Base-by-base conservation (phyloP, 176 grass and related monocot genomes). In the Ananas comosus region DNA sequence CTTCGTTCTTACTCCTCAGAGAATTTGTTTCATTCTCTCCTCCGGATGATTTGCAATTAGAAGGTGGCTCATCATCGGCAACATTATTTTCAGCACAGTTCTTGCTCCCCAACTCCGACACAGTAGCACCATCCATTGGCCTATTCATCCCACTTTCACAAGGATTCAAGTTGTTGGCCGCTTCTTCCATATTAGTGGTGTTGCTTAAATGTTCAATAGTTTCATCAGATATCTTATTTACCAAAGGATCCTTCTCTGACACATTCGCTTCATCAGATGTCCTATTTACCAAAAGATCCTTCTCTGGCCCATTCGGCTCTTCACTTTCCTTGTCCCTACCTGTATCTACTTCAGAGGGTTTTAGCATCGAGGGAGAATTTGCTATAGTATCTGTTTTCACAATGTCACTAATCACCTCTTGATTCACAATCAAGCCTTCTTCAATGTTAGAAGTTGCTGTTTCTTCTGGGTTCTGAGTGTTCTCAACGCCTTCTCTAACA, bases 51-150 rank as follows among this genome's bases (percentile, higher is more conserved):
- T 69, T 66, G 57, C 5, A 53, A 12, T 85, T 77, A 22, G 56
- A 19, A 7, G 24, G 63, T 58, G 70, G 23, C 65, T 65, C 80
- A 12, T 57, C 81, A 13, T 61, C 2, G 4, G 48, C 48, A 54
- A 69, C 65, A 65, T 58, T 89, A 51, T 80, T 83, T 75, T 72
- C 74, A 13, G 50, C 65, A 13, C 67, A 64, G 65, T 64, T 72
- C 27, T 66, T 49, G 9, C 64, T 86, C 58, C 72, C 52, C 50
- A 72, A 70, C 70, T 80, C 74, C 24, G 72, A 74, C 27, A 73
- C 70, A 28, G 61, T 68, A 70, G 76, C 75, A 51, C 24, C 52
- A 64, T 78, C 70, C 51, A 70, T 79, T 28, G 7, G 23, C 11
- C 21, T 76, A 13, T 19, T 77, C 75, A 65, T 66, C 57, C 48